phyloP scores from a whole-genome alignment of 495 filamentous ascomycete species.

The Hyaloscypha finlandica region DNA sequence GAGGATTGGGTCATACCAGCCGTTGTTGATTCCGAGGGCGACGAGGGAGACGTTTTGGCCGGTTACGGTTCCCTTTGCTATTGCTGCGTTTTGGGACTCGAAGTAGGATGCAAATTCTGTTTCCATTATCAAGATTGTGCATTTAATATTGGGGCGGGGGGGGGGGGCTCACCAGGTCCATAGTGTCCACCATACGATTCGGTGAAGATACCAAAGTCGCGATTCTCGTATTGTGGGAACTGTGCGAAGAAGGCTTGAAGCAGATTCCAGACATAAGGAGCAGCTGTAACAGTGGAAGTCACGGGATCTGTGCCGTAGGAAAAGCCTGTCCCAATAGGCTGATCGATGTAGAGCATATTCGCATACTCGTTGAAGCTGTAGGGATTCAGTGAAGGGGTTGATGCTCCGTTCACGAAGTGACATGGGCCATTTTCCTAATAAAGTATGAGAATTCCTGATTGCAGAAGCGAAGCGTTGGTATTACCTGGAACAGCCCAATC shows the following conservation, averaged over 20 bases:
- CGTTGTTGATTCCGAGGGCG: constrained; percentile 60
- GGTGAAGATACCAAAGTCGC: constrained; percentile 56
- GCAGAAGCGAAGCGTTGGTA: neutral
- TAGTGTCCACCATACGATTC: constrained; percentile 62
- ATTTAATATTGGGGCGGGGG: neutral
- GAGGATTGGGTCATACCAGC: constrained; percentile 51
- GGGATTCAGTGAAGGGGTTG: constrained; percentile 52
- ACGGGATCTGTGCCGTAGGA: constrained; percentile 56
- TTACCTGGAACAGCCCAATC: constrained; percentile 56
- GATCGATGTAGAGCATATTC: constrained; percentile 67
- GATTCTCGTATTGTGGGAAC: constrained; percentile 55
- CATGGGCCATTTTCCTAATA: constrained; percentile 64
- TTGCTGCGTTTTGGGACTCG: constrained; percentile 50
- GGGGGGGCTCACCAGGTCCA: constrained; percentile 37
- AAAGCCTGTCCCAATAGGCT: constrained; percentile 64
- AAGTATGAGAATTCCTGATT: neutral
- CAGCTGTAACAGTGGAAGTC: constrained; percentile 51
- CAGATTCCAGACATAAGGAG: constrained; percentile 55
- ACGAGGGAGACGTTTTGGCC: constrained; percentile 54
- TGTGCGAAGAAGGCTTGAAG: constrained; percentile 56
- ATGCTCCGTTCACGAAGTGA: constrained; percentile 53
- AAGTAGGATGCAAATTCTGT: constrained; percentile 52
- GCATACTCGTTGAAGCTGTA: constrained; percentile 64
- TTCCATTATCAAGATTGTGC: neutral
- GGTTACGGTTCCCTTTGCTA: constrained; percentile 39